Conservation (phyloP, 768 basidiomycete genomes). For the Macrolepiota dolichaula region DNA sequence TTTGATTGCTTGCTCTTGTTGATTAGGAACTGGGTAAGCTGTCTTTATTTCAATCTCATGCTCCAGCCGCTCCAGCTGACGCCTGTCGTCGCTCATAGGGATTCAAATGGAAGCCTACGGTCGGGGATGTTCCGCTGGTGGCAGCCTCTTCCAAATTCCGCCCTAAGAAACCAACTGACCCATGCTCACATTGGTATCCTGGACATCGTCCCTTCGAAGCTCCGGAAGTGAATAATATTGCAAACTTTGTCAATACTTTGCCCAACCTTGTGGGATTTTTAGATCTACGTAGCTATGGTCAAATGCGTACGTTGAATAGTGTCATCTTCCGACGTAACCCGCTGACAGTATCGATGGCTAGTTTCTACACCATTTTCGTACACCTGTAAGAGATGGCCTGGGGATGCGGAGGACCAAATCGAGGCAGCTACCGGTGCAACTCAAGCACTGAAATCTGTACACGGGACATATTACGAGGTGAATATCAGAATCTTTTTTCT, state of each 20-base stretch:
- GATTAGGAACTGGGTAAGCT: conserved; percentile 53
- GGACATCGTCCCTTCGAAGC: conserved; percentile 74
- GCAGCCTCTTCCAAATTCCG: conserved; percentile 13
- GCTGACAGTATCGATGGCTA: conserved; percentile 21
- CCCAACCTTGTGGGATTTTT: conserved; percentile 61
- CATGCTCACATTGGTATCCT: conserved; percentile 77
- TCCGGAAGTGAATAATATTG: conserved; percentile 71
- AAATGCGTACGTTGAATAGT: conserved; percentile 56
- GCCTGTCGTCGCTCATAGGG: conserved; percentile 40
- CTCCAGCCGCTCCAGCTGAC: background rate
- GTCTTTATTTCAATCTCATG: background rate
- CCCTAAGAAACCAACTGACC: conserved; percentile 34
- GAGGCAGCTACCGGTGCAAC: conserved; percentile 70
- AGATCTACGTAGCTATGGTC: conserved; percentile 79
- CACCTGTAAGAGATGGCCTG: conserved; percentile 57
- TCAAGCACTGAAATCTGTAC: conserved; percentile 47
- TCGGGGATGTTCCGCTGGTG: conserved; percentile 18
- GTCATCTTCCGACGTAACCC: background rate
- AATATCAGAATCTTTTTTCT: conserved; percentile 5
- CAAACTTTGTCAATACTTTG: conserved; percentile 57
- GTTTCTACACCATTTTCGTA: conserved; percentile 81
- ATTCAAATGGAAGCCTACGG: conserved; percentile 58
- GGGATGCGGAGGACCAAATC: conserved; percentile 72
- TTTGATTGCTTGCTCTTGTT: background rate
- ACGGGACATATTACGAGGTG: conserved; percentile 58